phyloP scores from a whole-genome alignment of 257 asterid genomes.

The Sherardia arvensis region DNA sequence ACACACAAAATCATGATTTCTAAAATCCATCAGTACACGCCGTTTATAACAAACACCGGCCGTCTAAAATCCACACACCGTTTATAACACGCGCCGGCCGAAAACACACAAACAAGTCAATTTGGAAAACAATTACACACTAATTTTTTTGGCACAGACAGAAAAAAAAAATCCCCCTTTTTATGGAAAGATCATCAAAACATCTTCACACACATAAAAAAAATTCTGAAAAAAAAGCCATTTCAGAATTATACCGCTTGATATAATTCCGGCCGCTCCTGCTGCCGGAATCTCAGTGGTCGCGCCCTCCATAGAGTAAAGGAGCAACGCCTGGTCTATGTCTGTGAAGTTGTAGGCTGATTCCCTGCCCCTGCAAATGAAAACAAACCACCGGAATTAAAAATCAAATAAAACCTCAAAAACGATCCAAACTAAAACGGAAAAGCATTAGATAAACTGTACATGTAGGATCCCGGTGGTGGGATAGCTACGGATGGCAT shows the following conservation, averaged over 20 bases:
- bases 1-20: no score
- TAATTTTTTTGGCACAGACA: background rate
- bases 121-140: no score
- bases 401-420: background rate
- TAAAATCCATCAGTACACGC: no score
- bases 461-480: background rate
- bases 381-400: background rate
- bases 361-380: slow-evolving; percentile 61
- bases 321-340: slow-evolving; percentile 72
- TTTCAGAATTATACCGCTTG: no score
- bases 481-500: background rate
- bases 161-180: no score
- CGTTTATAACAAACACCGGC: no score
- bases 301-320: slow-evolving; percentile 38
- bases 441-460: slow-evolving; percentile 5
- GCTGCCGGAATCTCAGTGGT: background rate
- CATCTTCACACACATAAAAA: no score
- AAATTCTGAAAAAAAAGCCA: no score
- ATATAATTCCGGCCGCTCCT: no score
- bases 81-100: no score
- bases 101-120: no score
- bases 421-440: slow-evolving; percentile 16
- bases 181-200: background rate
- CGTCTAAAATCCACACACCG: no score
- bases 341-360: slow-evolving; percentile 68